Percentiles rank a stretch among this genome's conserved stretches.
These are phyloP conservation scores for Mrakia blollopis DNA, from an alignment of 768 basidiomycete genomes.

Conservation along the genomic window DNA sequence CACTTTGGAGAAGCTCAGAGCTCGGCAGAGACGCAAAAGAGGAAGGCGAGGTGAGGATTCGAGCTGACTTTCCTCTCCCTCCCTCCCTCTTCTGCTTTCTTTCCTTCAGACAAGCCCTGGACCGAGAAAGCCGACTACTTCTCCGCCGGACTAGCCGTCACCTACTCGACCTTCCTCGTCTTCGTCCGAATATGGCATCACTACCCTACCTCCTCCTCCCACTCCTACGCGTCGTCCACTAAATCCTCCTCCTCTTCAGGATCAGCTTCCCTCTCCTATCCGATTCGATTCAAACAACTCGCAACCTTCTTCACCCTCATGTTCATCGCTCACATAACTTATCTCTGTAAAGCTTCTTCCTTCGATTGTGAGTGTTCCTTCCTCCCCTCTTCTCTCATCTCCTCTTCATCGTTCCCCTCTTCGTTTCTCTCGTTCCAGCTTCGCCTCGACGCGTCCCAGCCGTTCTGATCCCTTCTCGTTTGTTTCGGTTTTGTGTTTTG, in stretches of 20 bases:
- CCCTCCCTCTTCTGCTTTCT: background rate
- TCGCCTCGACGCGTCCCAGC: background rate
- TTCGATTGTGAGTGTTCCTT: conserved; percentile 27
- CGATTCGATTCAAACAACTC: conserved; percentile 36
- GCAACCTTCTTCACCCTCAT: conserved; percentile 43
- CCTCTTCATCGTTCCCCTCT: no score
- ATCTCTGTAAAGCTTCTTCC: background rate
- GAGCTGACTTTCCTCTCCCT: background rate
- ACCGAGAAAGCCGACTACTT: conserved; percentile 96
- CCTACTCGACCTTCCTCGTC: conserved; percentile 73
- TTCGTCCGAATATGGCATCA: conserved; percentile 71
- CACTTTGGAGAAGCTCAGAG: background rate
- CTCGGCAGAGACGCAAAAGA: no score
- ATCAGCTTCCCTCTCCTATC: conserved; percentile 37
- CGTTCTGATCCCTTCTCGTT: background rate
- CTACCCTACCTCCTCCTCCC: conserved; percentile 49
- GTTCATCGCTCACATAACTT: conserved; percentile 45
- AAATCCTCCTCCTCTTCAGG: conserved; percentile 3
- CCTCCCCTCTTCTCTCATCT: background rate
- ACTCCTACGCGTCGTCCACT: background rate
- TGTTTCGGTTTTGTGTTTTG: background rate
- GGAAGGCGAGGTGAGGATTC: background rate
- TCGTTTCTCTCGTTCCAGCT: background rate
- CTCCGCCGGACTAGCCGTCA: conserved; percentile 77
- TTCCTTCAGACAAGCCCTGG: conserved; percentile 58